phyloP scores from a whole-genome alignment of 228 moss, liverwort and hornwort species.

The Sphagnum fallax region DNA sequence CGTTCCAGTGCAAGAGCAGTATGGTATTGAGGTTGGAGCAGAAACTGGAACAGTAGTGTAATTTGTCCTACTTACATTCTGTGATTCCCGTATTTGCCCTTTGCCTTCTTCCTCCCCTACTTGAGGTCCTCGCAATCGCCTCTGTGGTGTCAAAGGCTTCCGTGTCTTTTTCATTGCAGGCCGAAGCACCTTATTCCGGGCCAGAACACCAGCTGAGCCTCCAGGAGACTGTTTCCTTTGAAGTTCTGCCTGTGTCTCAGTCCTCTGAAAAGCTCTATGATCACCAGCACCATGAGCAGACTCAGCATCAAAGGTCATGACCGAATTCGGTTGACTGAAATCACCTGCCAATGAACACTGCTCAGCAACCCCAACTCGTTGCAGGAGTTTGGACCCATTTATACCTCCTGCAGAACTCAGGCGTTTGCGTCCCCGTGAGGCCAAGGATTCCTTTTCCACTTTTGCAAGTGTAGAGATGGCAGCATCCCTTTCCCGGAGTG shows the following conservation, averaged over 20 bases:
- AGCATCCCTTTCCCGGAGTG: conserved; percentile 61
- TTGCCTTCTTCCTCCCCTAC: conserved; percentile 13
- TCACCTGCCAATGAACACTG: conserved; percentile 47
- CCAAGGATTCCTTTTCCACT: conserved; percentile 19
- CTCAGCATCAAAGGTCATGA: conserved; percentile 34
- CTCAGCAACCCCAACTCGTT: conserved; percentile 36
- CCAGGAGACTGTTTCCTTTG: conserved; percentile 34
- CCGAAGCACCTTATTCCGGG: conserved; percentile 30
- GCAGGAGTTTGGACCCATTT: conserved; percentile 44
- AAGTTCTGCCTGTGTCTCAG: conserved; percentile 16
- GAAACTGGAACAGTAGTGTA: conserved; percentile 10
- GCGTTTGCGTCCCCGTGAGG: conserved; percentile 26
- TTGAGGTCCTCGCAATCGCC: conserved; percentile 10
- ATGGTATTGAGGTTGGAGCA: conserved; percentile 68
- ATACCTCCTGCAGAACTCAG: conserved; percentile 19
- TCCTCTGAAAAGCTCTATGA: conserved; percentile 4
- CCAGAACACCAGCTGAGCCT: conserved; percentile 7
- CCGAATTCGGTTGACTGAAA: conserved; percentile 35
- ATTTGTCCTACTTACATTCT: conserved; percentile 25
- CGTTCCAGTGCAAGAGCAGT: conserved; percentile 87
- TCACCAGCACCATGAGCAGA: conserved; percentile 14
- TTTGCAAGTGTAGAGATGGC: conserved; percentile 56
- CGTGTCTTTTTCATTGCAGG: conserved; percentile 33
- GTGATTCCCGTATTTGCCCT: conserved; percentile 23
- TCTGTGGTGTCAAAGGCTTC: conserved; percentile 27